Base-by-base conservation (phyloP, 805 yeast genomes). In the Saccharomyces eubayanus region DNA sequence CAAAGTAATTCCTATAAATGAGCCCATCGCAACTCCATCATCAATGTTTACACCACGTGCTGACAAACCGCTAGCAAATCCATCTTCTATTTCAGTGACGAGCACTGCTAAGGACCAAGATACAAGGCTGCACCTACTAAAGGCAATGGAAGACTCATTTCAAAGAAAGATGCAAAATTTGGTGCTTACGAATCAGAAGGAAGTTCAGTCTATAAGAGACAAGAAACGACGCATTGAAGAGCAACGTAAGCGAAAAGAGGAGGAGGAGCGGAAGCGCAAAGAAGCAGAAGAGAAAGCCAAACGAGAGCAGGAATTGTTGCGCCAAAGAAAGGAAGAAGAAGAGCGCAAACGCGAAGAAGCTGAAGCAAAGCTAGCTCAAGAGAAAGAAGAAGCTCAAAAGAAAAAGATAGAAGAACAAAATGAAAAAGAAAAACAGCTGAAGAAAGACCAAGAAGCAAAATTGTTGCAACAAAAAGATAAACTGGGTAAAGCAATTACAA, bases 321-420 rank as follows among this genome's bases (percentile, higher is more conserved):
- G 43, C 11, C 30, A 46, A 50, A 14, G n/a, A 20, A 41, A 46
- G 28, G 24, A 45, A 11, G 59, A 51, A 50, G 58, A 56, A 48
- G 62, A 57, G 28, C 49, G 51, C n/a, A 55, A 43, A 52, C 51
- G 52, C 31, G 58, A 52, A 31, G 59, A 58, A 49, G 53, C 53
- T 21, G 57, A 60, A 55, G 45, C 50, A 43, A 49, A 54, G 51
- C 60, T 56, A 40, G 47, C 56, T 40, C 55, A 59, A 53, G 53
- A 50, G 41, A 63, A 58, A 65, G 69, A 59, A 59, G 68, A 68
- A 51, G 62, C 57, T 57, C 62, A 50, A 62, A 66, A 51, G 56
- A 55, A 52, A 28, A 55, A 57, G 16, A 60, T 56, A 16, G 61
- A 61, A 31, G 51, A 47, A 30, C 58, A 61, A 47, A 57, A 55